Conservation (phyloP, 371 early-diverging fungal species). For the Mycotypha africana region DNA sequence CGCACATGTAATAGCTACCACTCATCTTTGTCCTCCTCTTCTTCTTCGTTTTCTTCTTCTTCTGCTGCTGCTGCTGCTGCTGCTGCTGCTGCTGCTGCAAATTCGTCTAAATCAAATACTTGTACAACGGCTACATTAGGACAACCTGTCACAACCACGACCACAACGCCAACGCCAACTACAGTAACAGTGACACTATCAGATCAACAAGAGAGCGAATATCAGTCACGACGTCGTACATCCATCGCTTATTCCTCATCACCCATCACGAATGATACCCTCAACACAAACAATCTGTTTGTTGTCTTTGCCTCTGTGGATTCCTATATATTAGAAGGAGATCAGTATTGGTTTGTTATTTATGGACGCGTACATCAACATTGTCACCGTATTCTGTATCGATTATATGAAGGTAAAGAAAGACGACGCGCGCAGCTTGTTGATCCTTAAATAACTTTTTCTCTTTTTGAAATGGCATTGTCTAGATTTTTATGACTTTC, state of each 20-base stretch:
- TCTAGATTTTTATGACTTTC: slow-evolving; percentile 69
- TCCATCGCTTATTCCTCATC: slow-evolving; percentile 1
- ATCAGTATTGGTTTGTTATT: slow-evolving; percentile 58
- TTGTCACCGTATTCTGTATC: slow-evolving; percentile 48
- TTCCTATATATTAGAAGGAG: slow-evolving; percentile 51
- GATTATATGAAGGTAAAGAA: slow-evolving; percentile 53
- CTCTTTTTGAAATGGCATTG: background rate
- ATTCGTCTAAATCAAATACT: too few species aligned
- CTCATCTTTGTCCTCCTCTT: slow-evolving; percentile 14
- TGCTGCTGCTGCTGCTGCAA: too few species aligned
- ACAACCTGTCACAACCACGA: too few species aligned
- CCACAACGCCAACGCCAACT: too few species aligned
- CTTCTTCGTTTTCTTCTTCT: background rate
- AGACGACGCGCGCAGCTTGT: too few species aligned
- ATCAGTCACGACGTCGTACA: too few species aligned
- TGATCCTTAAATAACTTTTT: too few species aligned
- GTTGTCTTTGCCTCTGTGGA: slow-evolving; percentile 54
- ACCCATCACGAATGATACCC: background rate
- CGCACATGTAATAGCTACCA: slow-evolving; percentile 44
- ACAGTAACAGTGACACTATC: too few species aligned
- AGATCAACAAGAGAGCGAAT: too few species aligned
- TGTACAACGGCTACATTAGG: too few species aligned
- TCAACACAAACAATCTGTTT: too few species aligned
- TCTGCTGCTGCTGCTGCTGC: background rate
- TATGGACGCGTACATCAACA: slow-evolving; percentile 44